phyloP scores from a whole-genome alignment of 78 protist species.

The Cavenderia fasciculata region DNA sequence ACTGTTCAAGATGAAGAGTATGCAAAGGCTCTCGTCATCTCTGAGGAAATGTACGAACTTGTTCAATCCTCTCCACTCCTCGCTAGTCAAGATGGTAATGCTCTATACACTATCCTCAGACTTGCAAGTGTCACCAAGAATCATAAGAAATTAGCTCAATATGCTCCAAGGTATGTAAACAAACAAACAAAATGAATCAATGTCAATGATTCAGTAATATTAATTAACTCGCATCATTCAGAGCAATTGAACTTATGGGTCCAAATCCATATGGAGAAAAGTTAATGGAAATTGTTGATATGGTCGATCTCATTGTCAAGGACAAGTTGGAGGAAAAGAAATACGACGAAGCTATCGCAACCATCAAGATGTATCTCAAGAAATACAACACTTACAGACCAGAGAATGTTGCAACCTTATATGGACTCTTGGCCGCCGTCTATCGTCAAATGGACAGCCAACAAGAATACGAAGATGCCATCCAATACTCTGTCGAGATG shows the following conservation, averaged over 20 bases:
- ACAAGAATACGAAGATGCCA: no score
- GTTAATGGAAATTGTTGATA: neutral
- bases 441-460: no score
- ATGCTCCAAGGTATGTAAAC: conserved; percentile 6
- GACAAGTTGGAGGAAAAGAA: conserved; percentile 9
- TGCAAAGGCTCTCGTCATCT: conserved; percentile 2
- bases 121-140: neutral
- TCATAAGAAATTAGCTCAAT: conserved; percentile 2
- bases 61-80: neutral
- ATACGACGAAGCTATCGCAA: neutral
- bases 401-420: no score
- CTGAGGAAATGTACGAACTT: neutral
- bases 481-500: no score
- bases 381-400: no score
- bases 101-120: conserved; percentile 10
- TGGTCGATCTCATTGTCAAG: neutral
- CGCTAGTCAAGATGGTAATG: neutral
- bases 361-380: neutral
- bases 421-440: no score
- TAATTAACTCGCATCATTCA: neutral
- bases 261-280: conserved; percentile 24
- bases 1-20: neutral
- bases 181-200: neutral
- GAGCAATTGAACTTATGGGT: no score
- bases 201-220: neutral